Base-by-base conservation (phyloP, 805 yeast genomes). In the Teunomyces aglyptinius region DNA sequence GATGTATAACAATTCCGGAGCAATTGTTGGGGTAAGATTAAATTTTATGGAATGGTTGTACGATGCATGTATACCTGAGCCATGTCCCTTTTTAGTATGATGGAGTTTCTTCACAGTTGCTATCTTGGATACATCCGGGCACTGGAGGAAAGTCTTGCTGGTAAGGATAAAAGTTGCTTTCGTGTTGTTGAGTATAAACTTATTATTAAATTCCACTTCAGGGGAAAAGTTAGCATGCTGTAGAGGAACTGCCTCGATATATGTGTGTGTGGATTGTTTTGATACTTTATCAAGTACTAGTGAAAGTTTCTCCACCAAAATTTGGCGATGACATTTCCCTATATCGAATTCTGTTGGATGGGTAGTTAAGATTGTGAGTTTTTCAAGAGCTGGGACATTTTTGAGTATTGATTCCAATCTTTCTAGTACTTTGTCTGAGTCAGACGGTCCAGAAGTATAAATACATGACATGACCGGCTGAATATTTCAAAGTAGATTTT, bases 51-150 rank as follows among this genome's bases (percentile, higher is more conserved):
- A 38, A 39, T 54, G 43, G 35, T 39, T 42, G 43, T 39, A 50
- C 5, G 52, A 39, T 5, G 52, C 60, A 20, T 44, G 36, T 33
- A 49, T 43, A 24, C 47, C 43, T 6, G 60, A 43, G 0, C 63
- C 63, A 41, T 59, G 63, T 12, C 63, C 63, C 16, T 36, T 43
- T 34, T 59, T 59, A 15, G 55, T 44, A 11, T 45, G 47, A 5
- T 44, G 31, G 12, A 58, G 26, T 28, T 49, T 51, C 29, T 46
- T 47, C 6, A 49, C 45, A 19, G 50, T 39, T 24, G 49, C 48
- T 6, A 44, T 12, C 8, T 41, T 39, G 24, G 49, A 38, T 24
- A 52, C 20, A 20, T 47, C 38, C 7, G 56, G 53, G 8, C 47
- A 40, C 8, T 44, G 16, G 11, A 39, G 52, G 46, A 10, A 49